Base-by-base conservation (phyloP, 169 alveolate species). In the Eimeria nieschulzi region DNA sequence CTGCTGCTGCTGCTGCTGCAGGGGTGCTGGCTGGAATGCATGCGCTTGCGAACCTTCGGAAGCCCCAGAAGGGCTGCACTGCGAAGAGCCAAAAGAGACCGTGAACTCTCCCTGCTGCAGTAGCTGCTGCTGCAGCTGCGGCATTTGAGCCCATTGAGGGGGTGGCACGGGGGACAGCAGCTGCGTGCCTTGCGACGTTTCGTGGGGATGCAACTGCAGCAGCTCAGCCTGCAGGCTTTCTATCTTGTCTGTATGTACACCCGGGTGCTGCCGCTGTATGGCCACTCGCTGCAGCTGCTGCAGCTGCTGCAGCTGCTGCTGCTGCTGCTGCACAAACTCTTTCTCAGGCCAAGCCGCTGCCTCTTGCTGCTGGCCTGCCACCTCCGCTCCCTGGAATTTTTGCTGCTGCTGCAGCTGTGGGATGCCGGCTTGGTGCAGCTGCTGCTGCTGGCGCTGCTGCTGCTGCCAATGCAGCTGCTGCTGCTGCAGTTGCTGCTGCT, bases 131-230 rank as follows among this genome's bases (percentile, higher is more conserved):
- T 82, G 76, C 9, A 59, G 78, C 21, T 25, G 88, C 78, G 61
- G 76, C 39, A 82, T 82, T 23, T 56, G 88, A 6, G 88, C 88
- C 88, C 88, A 82, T n/a, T 82, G 76, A 33, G 88, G 88, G 9
- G 88, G 88, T 46, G 88, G 88, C 54, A 82, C 63, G 5, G 88
- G 88, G 13, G 88, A 82, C 3, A 82, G 88, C 63, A 59, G 88
- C 46, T 82, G 46, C 46, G 46, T 33, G 46, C 46, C 78, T 23
- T 26, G 17, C 39, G 88, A 17, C 17, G 56, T 63, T 15, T 82
- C 78, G 2, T 61, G 59, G 9, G 76, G 21, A n/a, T n/a, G 88
- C 7, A 9, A 75, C 64, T 82, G 88, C 88, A 61, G 51, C 23
- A 39, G 78, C 33, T 82, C 88, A 17, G 76, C 59, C 39, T 61